Percentiles rank a stretch among this genome's conserved stretches.
Conservation (phyloP, 106 monocot genomes). For the Allium fistulosum region DNA sequence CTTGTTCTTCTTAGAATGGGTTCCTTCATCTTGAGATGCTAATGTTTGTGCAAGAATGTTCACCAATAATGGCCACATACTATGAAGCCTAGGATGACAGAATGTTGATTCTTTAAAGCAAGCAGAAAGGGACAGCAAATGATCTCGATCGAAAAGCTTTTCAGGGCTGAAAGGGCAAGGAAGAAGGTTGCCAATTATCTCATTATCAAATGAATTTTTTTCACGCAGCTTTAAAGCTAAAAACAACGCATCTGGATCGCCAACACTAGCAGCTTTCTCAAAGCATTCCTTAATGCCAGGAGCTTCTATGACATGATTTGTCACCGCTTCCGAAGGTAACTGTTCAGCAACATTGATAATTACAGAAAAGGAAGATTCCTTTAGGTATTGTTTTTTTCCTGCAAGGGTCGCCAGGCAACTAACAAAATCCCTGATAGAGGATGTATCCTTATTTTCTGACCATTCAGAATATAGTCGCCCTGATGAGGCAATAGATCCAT, state of each 20-base stretch:
- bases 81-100: conserved; percentile 83
- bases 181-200: conserved; percentile 49
- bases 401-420: conserved; percentile 51
- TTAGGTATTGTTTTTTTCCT: conserved; percentile 72
- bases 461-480: conserved; percentile 48
- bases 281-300: conserved; percentile 61
- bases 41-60: conserved; percentile 49
- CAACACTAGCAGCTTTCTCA: conserved; percentile 46
- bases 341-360: conserved; percentile 60
- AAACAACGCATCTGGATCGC: conserved; percentile 84
- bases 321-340: conserved; percentile 68
- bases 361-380: conserved; percentile 66
- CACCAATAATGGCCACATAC: conserved; percentile 60
- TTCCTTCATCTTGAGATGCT: conserved; percentile 22
- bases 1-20: conserved; percentile 60
- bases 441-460: conserved; percentile 28
- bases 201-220: conserved; percentile 26
- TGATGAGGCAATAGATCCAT: conserved; percentile 81
- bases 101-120: conserved; percentile 96
- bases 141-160: conserved; percentile 66
- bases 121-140: conserved; percentile 47
- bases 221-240: conserved; percentile 86
- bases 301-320: conserved; percentile 39
- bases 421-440: conserved; percentile 50
- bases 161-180: conserved; percentile 55